Percentiles rank a stretch among this genome's conserved stretches.
These are phyloP conservation scores for Trifolium repens DNA, from an alignment of 306 rosid genomes.

Conservation along the genomic window DNA sequence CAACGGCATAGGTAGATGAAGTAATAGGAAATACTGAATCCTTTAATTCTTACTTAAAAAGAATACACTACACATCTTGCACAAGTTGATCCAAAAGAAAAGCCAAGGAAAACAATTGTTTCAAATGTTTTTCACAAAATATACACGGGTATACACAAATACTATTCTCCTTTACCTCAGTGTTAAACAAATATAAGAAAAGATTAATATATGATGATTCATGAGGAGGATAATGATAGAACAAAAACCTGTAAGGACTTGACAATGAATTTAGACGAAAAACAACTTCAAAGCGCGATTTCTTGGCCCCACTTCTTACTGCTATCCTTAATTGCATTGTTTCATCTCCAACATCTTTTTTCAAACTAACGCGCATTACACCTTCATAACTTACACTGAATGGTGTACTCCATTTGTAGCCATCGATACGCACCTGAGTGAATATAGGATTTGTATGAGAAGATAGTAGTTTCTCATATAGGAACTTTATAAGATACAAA, in stretches of 20 bases:
- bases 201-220: not conserved
- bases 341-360: conserved; percentile 63
- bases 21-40: conserved; percentile 18
- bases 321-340: conserved; percentile 67
- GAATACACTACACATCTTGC: conserved; percentile 12
- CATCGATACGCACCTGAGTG: conserved; percentile 80
- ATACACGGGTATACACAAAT: conserved; percentile 6
- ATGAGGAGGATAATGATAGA: conserved; percentile 28
- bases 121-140: conserved; percentile 21
- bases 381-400: conserved; percentile 86
- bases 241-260: conserved; percentile 88
- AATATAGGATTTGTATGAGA: conserved; percentile 14
- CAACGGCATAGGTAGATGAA: conserved; percentile 18
- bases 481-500: conserved; percentile 35
- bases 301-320: conserved; percentile 92
- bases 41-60: conserved; percentile 27
- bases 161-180: conserved; percentile 11
- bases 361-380: conserved; percentile 75
- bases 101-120: conserved; percentile 27
- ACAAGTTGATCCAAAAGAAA: conserved; percentile 16
- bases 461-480: not conserved
- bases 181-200: conserved; percentile 1
- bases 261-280: conserved; percentile 73
- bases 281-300: conserved; percentile 85
- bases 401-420: conserved; percentile 90